Percentiles rank a stretch among this genome's conserved stretches.
These are phyloP conservation scores for Hypomontagnella submonticulosa DNA, from an alignment of 495 filamentous ascomycete genomes.

Conservation along the genomic window DNA sequence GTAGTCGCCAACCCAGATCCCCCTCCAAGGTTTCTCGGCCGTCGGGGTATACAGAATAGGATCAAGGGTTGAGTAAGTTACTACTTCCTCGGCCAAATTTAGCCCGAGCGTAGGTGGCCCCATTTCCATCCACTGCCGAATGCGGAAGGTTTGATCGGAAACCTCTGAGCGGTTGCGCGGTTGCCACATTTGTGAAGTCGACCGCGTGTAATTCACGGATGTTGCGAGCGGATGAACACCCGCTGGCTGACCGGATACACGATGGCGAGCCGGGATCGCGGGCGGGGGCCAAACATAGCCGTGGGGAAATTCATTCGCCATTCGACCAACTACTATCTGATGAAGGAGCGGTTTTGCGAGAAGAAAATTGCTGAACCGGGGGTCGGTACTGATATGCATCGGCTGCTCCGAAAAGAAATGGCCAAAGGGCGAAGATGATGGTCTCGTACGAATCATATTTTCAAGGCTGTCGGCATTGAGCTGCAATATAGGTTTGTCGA, in stretches of 20 bases:
- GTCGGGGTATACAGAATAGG: conserved; percentile 79
- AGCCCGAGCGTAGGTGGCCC: conserved; percentile 54
- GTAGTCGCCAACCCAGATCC: conserved; percentile 94
- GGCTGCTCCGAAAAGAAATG: conserved; percentile 61
- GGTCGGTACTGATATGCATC: conserved; percentile 58
- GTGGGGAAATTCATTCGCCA: conserved; percentile 53
- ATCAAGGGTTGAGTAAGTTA: conserved; percentile 81
- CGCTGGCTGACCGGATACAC: conserved; percentile 52
- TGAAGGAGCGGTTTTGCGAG: conserved; percentile 57
- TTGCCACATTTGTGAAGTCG: conserved; percentile 52
- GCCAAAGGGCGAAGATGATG: conserved; percentile 37
- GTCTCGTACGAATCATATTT: conserved; percentile 38
- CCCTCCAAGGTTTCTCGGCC: conserved; percentile 79
- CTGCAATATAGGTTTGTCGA: conserved; percentile 75
- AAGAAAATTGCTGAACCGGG: conserved; percentile 56
- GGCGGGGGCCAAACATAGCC: conserved; percentile 78
- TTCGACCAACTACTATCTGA: conserved; percentile 18
- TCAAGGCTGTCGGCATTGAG: conserved; percentile 56
- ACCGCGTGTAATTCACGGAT: conserved; percentile 46
- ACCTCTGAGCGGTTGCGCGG: conserved; percentile 62
- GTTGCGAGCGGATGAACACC: conserved; percentile 50
- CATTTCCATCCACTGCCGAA: conserved; percentile 75
- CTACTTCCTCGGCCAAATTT: conserved; percentile 70
- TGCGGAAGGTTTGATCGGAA: conserved; percentile 73
- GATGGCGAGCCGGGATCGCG: conserved; percentile 70